Evolutionary conservation across 768 basidiomycete genomes (phyloP).

Genomic region (Russula ochroleuca): DNA sequence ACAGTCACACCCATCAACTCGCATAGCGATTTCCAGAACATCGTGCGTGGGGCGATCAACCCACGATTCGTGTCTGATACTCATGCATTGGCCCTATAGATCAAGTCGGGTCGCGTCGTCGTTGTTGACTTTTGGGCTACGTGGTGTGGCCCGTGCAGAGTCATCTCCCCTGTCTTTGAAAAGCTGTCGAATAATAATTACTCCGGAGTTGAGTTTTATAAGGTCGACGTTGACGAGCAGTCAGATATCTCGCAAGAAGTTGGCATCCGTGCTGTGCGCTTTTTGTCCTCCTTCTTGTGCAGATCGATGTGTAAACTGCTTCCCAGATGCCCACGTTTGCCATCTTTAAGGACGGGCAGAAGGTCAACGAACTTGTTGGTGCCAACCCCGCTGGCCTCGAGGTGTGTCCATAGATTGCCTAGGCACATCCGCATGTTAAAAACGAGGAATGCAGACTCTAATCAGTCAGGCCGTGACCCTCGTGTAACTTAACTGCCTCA

Average conservation of each 20-base stretch:
- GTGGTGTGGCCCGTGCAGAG: conserved; percentile 69
- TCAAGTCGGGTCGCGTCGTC: conserved; percentile 42
- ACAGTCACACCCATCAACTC: not conserved
- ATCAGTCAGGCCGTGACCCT: not conserved
- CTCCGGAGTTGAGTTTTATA: conserved; percentile 55
- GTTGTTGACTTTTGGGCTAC: conserved; percentile 73
- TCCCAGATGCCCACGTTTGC: conserved; percentile 44
- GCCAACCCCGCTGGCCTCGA: conserved; percentile 42
- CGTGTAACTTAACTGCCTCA: too few species aligned
- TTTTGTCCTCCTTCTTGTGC: not conserved
- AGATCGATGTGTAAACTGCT: not conserved
- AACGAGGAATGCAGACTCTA: not conserved
- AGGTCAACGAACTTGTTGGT: conserved; percentile 43
- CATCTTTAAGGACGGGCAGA: conserved; percentile 37
- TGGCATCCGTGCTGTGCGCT: conserved; percentile 58
- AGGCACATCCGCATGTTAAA: not conserved
- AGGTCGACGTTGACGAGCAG: conserved; percentile 66
- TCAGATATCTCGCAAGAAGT: conserved; percentile 51
- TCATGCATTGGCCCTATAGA: conserved; percentile 32
- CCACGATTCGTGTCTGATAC: not conserved
- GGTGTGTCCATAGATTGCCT: conserved; percentile 31
- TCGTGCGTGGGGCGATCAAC: conserved; percentile 38
- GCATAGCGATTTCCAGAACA: not conserved
- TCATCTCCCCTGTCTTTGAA: conserved; percentile 64
- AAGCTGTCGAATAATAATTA: conserved; percentile 38